Conservation (phyloP, 805 yeast genomes). For the Wickerhamomyces hampshirensis region DNA sequence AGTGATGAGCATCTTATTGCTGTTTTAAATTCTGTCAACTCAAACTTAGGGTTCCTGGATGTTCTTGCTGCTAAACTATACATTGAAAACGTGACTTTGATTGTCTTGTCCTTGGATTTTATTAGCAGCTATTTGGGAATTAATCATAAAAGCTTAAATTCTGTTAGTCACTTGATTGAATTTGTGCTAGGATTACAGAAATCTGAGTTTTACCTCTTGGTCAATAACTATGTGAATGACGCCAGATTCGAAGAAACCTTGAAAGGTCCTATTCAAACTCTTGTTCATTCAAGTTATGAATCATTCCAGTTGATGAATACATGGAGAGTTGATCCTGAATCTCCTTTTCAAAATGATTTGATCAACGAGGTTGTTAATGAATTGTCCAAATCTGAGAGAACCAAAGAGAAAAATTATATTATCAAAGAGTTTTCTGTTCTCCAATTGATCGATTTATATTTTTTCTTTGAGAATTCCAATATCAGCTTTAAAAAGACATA, state of each 20-base stretch:
- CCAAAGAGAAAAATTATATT: slow-evolving; percentile 26
- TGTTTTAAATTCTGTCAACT: slow-evolving; percentile 14
- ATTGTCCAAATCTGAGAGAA: slow-evolving; percentile 13
- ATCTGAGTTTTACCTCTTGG: slow-evolving; percentile 40
- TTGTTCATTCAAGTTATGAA: slow-evolving; percentile 7
- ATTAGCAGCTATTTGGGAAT: slow-evolving; percentile 17
- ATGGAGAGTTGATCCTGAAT: slow-evolving; percentile 13
- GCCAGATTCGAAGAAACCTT: slow-evolving; percentile 15
- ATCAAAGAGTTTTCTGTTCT: slow-evolving; percentile 42
- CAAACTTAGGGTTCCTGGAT: slow-evolving; percentile 13
- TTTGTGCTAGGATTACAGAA: slow-evolving; percentile 43
- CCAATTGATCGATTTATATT: slow-evolving; percentile 48
- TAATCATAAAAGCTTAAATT: slow-evolving; percentile 17
- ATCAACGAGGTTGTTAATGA: slow-evolving; percentile 10
- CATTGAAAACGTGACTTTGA: slow-evolving; percentile 21
- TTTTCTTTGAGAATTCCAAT: slow-evolving; percentile 52
- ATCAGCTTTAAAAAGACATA: slow-evolving; percentile 56
- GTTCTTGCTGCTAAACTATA: slow-evolving; percentile 15
- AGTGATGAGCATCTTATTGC: slow-evolving; percentile 8
- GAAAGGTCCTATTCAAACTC: slow-evolving; percentile 8
- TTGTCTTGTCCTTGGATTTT: slow-evolving; percentile 16
- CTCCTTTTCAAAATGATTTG: slow-evolving; percentile 18
- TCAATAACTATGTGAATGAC: slow-evolving; percentile 37
- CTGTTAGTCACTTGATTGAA: slow-evolving; percentile 30
- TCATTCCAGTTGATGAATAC: slow-evolving; percentile 13